Evolutionary conservation across 2,329 filamentous ascomycete species (phyloP).

Genomic region (Pseudocercospora ulei): DNA sequence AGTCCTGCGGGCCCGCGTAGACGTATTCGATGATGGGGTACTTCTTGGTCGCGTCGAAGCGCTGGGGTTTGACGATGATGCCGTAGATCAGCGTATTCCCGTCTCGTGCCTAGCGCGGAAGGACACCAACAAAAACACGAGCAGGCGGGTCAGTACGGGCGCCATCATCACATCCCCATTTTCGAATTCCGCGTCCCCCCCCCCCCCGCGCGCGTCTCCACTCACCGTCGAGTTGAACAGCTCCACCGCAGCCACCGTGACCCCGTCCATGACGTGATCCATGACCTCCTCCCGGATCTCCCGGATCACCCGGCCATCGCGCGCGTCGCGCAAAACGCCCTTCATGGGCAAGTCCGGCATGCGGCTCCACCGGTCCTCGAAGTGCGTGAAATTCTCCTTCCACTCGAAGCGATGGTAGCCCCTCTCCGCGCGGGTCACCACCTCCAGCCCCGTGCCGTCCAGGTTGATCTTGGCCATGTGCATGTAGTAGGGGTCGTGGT

Average conservation of each 20-base stretch:
- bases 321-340: not conserved
- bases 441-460: slow-evolving; percentile 7
- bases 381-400: not conserved
- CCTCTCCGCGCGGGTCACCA: slow-evolving; percentile 7
- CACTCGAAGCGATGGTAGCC: slow-evolving; percentile 2
- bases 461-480: slow-evolving; percentile 10
- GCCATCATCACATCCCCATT: no score
- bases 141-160: no score
- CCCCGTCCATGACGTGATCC: not conserved
- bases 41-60: slow-evolving; percentile 2
- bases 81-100: slow-evolving; percentile 8
- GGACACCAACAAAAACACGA: no score
- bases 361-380: slow-evolving; percentile 8
- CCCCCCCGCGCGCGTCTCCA: no score
- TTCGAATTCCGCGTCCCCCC: no score
- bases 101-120: no score
- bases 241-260: slow-evolving; percentile 5
- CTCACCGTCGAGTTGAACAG: slow-evolving; percentile 8
- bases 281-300: not conserved
- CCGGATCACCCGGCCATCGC: slow-evolving; percentile 2
- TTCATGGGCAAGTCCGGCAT: slow-evolving; percentile 6
- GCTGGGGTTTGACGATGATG: slow-evolving; percentile 8
- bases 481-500: slow-evolving; percentile 7
- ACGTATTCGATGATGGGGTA: slow-evolving; percentile 11
- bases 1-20: slow-evolving; percentile 5